Percentiles rank a stretch among this genome's conserved stretches.
phyloP scores from a whole-genome alignment of 179 eudicot species.

The Spergularia azorica region DNA sequence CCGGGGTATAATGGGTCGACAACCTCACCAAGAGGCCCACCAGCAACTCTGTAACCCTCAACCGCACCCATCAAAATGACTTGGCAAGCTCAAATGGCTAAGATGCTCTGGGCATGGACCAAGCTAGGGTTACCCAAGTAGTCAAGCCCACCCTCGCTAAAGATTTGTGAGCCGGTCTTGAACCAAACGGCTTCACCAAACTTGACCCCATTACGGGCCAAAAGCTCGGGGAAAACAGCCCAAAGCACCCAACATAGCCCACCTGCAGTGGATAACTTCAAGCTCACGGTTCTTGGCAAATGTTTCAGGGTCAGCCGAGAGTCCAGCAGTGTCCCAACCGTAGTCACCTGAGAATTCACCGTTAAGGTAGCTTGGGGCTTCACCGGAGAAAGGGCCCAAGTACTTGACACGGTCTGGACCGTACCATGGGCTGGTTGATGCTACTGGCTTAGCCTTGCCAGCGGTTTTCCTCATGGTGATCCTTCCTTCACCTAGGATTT shows the following conservation, averaged over 20 bases:
- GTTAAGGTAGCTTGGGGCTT: constrained; percentile 53
- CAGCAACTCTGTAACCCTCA: constrained; percentile 29
- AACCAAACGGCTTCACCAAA: no score
- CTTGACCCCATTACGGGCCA: constrained; percentile 35
- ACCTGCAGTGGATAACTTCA: background rate
- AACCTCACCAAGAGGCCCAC: background rate
- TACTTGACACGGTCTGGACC: constrained; percentile 35
- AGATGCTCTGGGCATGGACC: constrained; percentile 35
- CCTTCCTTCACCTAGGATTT: no score
- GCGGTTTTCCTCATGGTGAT: no score
- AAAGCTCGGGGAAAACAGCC: constrained; percentile 35
- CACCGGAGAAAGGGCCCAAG: constrained; percentile 70
- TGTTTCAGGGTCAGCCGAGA: background rate
- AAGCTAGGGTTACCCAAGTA: constrained; percentile 39
- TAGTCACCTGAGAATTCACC: constrained; percentile 53
- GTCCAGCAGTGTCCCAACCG: constrained; percentile 24
- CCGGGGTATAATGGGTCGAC: background rate
- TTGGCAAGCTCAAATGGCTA: constrained; percentile 16
- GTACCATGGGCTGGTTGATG: no score
- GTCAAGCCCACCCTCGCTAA: constrained; percentile 31
- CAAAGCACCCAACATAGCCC: constrained; percentile 39
- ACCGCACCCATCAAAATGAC: constrained; percentile 31
- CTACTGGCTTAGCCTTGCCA: no score
- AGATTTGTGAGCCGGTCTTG: no score
- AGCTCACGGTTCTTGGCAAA: no score